Base-by-base conservation (phyloP, 2,329 filamentous ascomycete genomes). In the Pseudopithomyces chartarum region DNA sequence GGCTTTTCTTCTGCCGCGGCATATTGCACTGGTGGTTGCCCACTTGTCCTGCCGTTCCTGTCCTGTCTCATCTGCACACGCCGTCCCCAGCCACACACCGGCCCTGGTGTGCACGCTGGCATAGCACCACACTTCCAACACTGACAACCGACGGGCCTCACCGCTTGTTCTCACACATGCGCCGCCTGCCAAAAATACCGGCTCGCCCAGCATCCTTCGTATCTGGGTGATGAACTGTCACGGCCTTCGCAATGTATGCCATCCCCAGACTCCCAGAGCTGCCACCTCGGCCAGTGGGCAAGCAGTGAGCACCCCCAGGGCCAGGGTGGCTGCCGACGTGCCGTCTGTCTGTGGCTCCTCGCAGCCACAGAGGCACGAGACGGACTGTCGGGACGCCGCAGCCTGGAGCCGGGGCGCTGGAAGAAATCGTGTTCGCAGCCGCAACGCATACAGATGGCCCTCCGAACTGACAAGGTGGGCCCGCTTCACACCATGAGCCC, bases 131-230 rank as follows among this genome's bases (percentile, higher is more conserved):
- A 54, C 46, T 47, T 36, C 34, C 34, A 13, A n/a, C 52, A 54
- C 42, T 51, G 52, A 34, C 55, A 52, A 42, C 45, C 11, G 22
- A 44, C 50, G 51, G 62, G 54, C 69, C 56, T 73, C 72, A 75
- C 73, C 73, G 73, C 73, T 67, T 64, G 60, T 65, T 65, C 58
- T 29, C 26, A 29, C 26, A 29, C 47, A 62, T 64, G 63, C 66
- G 63, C 47, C 57, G 56, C 57, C 34, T 53, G 56, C 69, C 69
- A 68, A 66, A 69, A 70, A 71, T 71, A 72, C 59, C 54, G 53
- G 11, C 61, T 65, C 26, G 26, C 26, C 63, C 62, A 56, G 64
- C 60, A 54, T 62, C 55, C 60, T 66, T 65, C 56, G 64, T 59
- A 61, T 63, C 60, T 60, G 60, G 56, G 55, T 61, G 61, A 61